Evolutionary conservation across 768 basidiomycete genomes (phyloP).

Genomic region (Phanerochaete carnosa): DNA sequence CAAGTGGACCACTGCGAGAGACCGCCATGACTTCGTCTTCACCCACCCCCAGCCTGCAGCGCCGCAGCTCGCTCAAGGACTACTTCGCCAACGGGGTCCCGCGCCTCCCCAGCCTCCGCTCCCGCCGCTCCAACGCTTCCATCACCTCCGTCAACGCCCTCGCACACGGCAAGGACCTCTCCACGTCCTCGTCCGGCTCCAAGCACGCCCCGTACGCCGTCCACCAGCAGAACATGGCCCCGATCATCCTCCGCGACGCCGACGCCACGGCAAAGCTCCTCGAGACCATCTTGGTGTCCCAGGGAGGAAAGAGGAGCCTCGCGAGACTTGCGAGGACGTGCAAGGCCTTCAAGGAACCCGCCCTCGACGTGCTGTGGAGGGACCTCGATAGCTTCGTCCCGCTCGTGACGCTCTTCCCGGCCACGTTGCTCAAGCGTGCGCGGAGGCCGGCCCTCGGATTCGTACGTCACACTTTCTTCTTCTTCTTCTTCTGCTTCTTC

Average conservation of each 20-base stretch:
- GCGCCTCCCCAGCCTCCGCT: conserved; percentile 25
- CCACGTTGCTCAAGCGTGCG: conserved; percentile 61
- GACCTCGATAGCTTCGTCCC: conserved; percentile 76
- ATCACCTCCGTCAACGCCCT: conserved; percentile 7
- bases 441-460: conserved; percentile 74
- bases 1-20: conserved; percentile 1
- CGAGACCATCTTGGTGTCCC: conserved; percentile 50
- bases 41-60: conserved; percentile 23
- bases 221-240: conserved; percentile 49
- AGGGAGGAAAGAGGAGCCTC: conserved; percentile 63
- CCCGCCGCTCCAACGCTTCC: conserved; percentile 27
- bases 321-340: conserved; percentile 75
- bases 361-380: conserved; percentile 70
- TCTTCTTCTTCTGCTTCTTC: not conserved
- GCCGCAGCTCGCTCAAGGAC: conserved; percentile 26
- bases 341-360: conserved; percentile 67
- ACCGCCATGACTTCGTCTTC: conserved; percentile 20
- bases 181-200: not conserved
- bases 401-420: conserved; percentile 69
- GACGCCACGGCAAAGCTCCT: conserved; percentile 52
- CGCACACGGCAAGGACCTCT: not conserved
- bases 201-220: conserved; percentile 39
- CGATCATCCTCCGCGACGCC: conserved; percentile 58
- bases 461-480: conserved; percentile 40
- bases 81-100: conserved; percentile 20